Conservation (phyloP, 2,329 filamentous ascomycete species). For the Phyllosticta capitalensis region DNA sequence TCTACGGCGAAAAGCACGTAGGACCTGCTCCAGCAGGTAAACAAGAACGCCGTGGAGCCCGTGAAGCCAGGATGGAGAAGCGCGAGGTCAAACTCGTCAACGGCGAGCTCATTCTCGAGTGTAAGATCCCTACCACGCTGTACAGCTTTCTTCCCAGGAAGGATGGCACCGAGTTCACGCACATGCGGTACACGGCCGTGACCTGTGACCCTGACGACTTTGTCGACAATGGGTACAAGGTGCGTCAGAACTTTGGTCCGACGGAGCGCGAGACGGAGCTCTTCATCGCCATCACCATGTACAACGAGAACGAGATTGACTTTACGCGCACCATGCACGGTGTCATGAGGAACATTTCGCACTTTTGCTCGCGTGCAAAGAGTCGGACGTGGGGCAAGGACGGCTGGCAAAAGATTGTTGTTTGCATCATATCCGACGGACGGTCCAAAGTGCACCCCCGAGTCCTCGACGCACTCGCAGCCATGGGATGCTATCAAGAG, state of each 20-base stretch:
- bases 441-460: conserved; percentile 87
- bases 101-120: conserved; percentile 92
- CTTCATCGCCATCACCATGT: conserved; percentile 97
- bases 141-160: conserved; percentile 92
- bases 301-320: conserved; percentile 94
- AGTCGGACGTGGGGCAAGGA: conserved; percentile 94
- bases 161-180: conserved; percentile 92
- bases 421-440: conserved; percentile 92
- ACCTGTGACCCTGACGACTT: conserved; percentile 97
- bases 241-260: conserved; percentile 80
- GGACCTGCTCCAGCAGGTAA: conserved; percentile 79
- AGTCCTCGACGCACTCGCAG: conserved; percentile 86
- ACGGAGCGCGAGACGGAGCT: conserved; percentile 85
- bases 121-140: conserved; percentile 96
- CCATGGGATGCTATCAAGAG: conserved; percentile 96
- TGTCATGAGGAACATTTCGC: conserved; percentile 95
- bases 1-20: conserved; percentile 59
- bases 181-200: conserved; percentile 98
- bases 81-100: conserved; percentile 97
- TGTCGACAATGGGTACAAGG: conserved; percentile 75
- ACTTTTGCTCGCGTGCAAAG: conserved; percentile 87
- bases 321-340: conserved; percentile 98
- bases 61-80: conserved; percentile 77
- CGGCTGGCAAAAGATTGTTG: conserved; percentile 98
- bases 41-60: conserved; percentile 78